phyloP scores from a whole-genome alignment of 208 protist genomes.

The Trypanosoma theileri region DNA sequence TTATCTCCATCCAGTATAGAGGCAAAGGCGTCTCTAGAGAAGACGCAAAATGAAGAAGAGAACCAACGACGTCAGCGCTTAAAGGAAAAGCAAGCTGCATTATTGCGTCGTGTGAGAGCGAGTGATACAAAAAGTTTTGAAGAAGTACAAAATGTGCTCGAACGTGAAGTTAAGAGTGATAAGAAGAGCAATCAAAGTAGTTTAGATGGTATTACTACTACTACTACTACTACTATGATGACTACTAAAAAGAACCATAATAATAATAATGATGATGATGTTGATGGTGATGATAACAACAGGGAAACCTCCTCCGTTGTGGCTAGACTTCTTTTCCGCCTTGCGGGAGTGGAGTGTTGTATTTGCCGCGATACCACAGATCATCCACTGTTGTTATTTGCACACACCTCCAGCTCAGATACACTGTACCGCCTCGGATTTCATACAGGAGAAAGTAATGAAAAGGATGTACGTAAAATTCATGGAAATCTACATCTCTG shows the following conservation, averaged over 20 bases:
- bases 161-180: neutral
- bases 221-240: neutral
- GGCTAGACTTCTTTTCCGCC: constrained; percentile 42
- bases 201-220: neutral
- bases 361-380: constrained; percentile 45
- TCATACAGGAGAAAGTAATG: constrained; percentile 21
- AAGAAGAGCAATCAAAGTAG: neutral
- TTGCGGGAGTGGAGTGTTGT: constrained; percentile 64
- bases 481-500: constrained; percentile 60
- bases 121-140: constrained; percentile 30
- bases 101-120: constrained; percentile 61
- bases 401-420: constrained; percentile 50
- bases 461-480: constrained; percentile 20
- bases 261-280: neutral
- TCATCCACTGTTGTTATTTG: constrained; percentile 64
- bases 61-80: constrained; percentile 41
- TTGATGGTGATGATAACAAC: too few species aligned
- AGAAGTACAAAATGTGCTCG: neutral
- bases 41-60: constrained; percentile 27
- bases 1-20: constrained; percentile 14
- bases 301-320: constrained; percentile 15
- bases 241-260: neutral
- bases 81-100: constrained; percentile 67
- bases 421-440: constrained; percentile 35
- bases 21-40: constrained; percentile 14